Conservation (phyloP, 75 land plant species). For the Sequoia sempervirens region DNA sequence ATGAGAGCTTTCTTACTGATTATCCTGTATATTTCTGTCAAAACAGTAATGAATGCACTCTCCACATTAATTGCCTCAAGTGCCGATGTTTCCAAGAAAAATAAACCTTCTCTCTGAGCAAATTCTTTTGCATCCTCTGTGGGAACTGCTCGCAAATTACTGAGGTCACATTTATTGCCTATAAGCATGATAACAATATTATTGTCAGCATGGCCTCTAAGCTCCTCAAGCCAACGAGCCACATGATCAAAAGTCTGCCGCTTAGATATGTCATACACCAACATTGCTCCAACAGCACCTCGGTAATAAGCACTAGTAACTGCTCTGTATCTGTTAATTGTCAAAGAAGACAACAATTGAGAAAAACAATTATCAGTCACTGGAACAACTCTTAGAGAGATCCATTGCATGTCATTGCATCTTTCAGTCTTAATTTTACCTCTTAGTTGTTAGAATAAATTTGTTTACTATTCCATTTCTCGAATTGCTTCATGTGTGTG, state of each 20-base stretch:
- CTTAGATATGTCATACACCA: constrained; percentile 43
- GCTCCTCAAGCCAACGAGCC: constrained; percentile 37
- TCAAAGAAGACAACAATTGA: background rate
- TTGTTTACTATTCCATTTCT: background rate
- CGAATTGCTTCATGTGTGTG: background rate
- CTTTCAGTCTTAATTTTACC: background rate
- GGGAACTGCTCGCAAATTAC: constrained; percentile 18
- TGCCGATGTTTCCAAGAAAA: constrained; percentile 28
- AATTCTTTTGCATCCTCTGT: constrained; percentile 39
- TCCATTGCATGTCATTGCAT: background rate
- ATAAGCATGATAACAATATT: constrained; percentile 39
- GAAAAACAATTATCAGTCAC: background rate
- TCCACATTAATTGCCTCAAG: constrained; percentile 30
- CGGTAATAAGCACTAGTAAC: constrained; percentile 42
- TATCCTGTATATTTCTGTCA: constrained; percentile 39
- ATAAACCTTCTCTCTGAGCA: constrained; percentile 44
- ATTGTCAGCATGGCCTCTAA: constrained; percentile 33
- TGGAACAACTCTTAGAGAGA: background rate
- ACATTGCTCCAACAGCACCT: constrained; percentile 46
- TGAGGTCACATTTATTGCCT: constrained; percentile 34
- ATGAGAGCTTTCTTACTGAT: constrained; percentile 29
- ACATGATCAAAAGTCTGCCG: constrained; percentile 37
- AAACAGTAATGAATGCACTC: constrained; percentile 21
- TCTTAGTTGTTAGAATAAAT: background rate
- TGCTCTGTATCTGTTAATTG: constrained; percentile 16